Evolutionary conservation across 352 stramenopile species (phyloP).

Genomic region (Elongisporangium senticosum): DNA sequence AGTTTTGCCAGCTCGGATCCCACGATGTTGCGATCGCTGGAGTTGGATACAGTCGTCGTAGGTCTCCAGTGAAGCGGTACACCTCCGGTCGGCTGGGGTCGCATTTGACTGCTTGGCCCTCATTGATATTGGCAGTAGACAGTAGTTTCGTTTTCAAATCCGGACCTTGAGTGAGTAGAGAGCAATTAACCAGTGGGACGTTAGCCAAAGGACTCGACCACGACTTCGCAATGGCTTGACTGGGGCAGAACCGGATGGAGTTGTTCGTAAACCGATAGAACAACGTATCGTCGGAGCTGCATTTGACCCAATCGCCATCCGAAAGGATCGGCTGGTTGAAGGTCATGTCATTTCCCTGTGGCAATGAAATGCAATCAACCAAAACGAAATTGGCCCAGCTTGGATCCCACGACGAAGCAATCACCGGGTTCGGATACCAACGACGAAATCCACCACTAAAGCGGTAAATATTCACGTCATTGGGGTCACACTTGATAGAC

Average conservation of each 20-base stretch:
- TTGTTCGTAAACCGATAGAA: neutral
- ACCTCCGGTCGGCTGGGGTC: conserved; percentile 6
- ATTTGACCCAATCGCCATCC: too few species aligned
- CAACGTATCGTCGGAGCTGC: neutral
- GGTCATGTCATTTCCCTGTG: neutral
- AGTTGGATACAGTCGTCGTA: conserved; percentile 13
- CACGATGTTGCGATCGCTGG: conserved; percentile 14
- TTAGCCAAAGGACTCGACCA: too few species aligned
- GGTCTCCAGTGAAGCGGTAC: conserved; percentile 6
- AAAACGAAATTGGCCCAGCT: conserved; percentile 5
- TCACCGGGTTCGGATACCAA: conserved; percentile 16
- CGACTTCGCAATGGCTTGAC: neutral
- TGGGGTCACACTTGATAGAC: conserved; percentile 19
- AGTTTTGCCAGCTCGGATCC: conserved; percentile 6
- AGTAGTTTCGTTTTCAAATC: conserved; percentile 13
- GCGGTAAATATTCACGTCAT: conserved; percentile 8
- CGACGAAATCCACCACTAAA: conserved; percentile 13
- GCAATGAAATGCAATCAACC: neutral
- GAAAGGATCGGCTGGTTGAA: neutral
- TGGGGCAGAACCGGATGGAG: neutral
- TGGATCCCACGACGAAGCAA: conserved; percentile 24
- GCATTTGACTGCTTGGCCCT: conserved; percentile 18
- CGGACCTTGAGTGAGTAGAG: conserved; percentile 1
- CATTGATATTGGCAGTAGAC: neutral
- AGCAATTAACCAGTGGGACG: too few species aligned